Conservation (phyloP, 1,139 yeast genomes). For the Suhomyces maxii region DNA sequence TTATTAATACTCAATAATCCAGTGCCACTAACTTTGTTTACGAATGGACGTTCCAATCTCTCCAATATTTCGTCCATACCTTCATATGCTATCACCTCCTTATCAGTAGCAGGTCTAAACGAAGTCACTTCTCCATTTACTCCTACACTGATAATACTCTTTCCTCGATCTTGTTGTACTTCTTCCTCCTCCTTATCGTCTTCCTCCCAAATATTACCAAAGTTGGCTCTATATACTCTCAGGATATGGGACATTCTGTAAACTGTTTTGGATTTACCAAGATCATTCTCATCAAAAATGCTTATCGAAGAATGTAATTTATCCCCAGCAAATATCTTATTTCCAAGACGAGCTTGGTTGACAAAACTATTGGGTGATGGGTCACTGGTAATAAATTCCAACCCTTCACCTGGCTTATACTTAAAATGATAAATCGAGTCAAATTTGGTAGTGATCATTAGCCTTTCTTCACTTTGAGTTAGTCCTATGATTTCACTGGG, state of each 20-base stretch:
- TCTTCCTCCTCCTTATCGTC: neutral
- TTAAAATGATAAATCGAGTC: conserved; percentile 40
- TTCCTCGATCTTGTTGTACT: neutral
- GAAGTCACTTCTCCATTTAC: conserved; percentile 51
- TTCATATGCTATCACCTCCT: conserved; percentile 7
- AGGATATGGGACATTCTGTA: conserved; percentile 44
- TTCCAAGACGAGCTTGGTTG: conserved; percentile 34
- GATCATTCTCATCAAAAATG: conserved; percentile 20
- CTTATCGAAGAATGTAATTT: conserved; percentile 41
- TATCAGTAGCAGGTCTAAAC: conserved; percentile 19
- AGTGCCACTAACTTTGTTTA: conserved; percentile 41
- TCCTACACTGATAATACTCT: conserved; percentile 40
- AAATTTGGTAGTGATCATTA: conserved; percentile 37
- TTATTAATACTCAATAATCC: conserved; percentile 40
- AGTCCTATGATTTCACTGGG: conserved; percentile 42
- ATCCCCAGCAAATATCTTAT: conserved; percentile 40
- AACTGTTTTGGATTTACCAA: conserved; percentile 8
- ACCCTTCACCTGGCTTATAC: conserved; percentile 14
- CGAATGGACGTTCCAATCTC: conserved; percentile 36
- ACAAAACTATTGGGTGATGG: conserved; percentile 38
- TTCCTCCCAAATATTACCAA: conserved; percentile 36
- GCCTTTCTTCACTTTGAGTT: conserved; percentile 17
- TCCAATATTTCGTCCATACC: conserved; percentile 16
- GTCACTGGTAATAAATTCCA: conserved; percentile 29
- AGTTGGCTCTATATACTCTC: conserved; percentile 34